Evolutionary conservation across 2,329 filamentous ascomycete genomes (phyloP).

Genomic region (Cladophialophora yegresii): DNA sequence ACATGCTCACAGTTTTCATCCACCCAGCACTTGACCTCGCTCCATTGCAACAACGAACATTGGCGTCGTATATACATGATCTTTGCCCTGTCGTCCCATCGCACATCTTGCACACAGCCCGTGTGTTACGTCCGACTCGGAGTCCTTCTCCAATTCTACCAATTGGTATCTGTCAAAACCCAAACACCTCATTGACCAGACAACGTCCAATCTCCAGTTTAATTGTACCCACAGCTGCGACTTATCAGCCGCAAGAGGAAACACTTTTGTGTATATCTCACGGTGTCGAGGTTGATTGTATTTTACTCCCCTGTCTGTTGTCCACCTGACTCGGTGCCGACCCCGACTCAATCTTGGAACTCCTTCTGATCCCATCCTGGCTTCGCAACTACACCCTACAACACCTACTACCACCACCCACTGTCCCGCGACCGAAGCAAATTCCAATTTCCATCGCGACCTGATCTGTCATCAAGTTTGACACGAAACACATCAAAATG

Average conservation of each 20-base stretch:
- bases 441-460: not conserved
- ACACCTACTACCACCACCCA: not conserved
- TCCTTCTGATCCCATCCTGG: not conserved
- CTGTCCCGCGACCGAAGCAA: not conserved
- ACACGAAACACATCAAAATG: conserved; percentile 26
- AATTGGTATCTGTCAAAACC: not conserved
- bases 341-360: conserved; percentile 4
- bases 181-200: not conserved
- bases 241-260: conserved; percentile 2
- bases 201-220: conserved; percentile 8
- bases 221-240: conserved; percentile 8
- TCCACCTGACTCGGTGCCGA: conserved; percentile 8
- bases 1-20: conserved; percentile 10
- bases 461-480: not conserved
- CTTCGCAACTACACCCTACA: not conserved
- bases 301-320: conserved; percentile 4
- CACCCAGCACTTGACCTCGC: conserved; percentile 7
- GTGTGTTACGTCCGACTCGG: not conserved
- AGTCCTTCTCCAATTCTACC: conserved; percentile 10
- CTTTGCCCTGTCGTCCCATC: conserved; percentile 1
- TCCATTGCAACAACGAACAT: not conserved
- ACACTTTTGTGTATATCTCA: conserved; percentile 9
- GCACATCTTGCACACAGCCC: not conserved
- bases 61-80: not conserved
- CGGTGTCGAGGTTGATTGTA: not conserved